Evolutionary conservation across 306 rosid genomes (phyloP).

Genomic region (Spatholobus suberectus): DNA sequence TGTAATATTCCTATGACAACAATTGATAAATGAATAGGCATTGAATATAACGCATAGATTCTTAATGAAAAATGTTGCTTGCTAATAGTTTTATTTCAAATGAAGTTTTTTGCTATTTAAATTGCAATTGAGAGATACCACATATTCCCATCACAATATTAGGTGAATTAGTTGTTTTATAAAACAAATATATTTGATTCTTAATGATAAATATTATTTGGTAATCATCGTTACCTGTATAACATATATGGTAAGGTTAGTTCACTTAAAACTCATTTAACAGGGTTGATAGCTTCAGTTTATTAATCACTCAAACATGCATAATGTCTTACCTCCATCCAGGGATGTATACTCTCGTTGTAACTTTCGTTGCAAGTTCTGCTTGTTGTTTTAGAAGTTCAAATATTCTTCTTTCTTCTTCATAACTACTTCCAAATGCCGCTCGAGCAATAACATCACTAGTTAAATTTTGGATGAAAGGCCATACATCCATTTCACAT

Average conservation of each 20-base stretch:
- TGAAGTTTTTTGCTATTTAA: not conserved
- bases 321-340: constrained; percentile 49
- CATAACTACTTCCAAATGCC: constrained; percentile 23
- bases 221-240: not conserved
- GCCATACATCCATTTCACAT: not conserved
- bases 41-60: not conserved
- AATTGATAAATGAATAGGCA: not conserved
- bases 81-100: not conserved
- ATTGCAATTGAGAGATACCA: not conserved
- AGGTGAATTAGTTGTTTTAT: not conserved
- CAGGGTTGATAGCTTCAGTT: not conserved
- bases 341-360: constrained; percentile 28
- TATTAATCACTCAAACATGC: not conserved
- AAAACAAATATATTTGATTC: not conserved
- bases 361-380: not conserved
- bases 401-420: constrained; percentile 51
- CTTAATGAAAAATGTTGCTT: not conserved
- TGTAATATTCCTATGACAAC: not conserved
- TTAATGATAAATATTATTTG: not conserved
- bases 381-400: constrained; percentile 45
- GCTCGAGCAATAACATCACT: not conserved
- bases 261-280: not conserved
- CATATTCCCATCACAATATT: not conserved
- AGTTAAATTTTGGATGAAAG: not conserved
- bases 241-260: too few species aligned